Evolutionary conservation across 768 basidiomycete genomes (phyloP).

Genomic region (Lanmaoa pseudosensibilis): DNA sequence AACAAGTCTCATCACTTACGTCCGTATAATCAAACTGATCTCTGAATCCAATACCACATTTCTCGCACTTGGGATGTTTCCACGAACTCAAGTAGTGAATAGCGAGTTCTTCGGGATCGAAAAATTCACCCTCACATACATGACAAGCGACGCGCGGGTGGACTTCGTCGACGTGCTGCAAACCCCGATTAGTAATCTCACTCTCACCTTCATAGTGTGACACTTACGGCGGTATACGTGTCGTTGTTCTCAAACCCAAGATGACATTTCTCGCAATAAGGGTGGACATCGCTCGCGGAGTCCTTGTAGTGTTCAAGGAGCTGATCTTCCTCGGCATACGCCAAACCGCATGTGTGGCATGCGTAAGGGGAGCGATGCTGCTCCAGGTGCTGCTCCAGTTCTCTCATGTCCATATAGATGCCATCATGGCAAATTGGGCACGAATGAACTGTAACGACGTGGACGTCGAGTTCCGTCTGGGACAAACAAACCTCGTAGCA

Average conservation of each 20-base stretch:
- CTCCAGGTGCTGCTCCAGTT: constrained; percentile 31
- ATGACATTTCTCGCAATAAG: constrained; percentile 35
- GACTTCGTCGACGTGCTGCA: constrained; percentile 39
- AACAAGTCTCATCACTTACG: constrained; percentile 17
- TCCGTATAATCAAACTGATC: constrained; percentile 28
- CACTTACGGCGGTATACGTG: constrained; percentile 32
- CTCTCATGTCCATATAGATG: constrained; percentile 24
- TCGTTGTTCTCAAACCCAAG: constrained; percentile 37
- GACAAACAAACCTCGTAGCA: constrained; percentile 26
- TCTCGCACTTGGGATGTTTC: constrained; percentile 30
- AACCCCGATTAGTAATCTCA: constrained; percentile 1
- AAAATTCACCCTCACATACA: constrained; percentile 23
- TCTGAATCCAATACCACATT: constrained; percentile 29
- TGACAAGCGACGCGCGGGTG: constrained; percentile 42
- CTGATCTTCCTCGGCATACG: constrained; percentile 34
- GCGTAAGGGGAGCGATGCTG: constrained; percentile 30
- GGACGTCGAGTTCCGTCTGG: constrained; percentile 31
- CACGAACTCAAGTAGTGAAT: constrained; percentile 28
- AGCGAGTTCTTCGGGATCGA: constrained; percentile 24
- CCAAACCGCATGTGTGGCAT: constrained; percentile 25
- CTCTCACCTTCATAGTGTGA: background rate
- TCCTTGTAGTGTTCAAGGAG: constrained; percentile 41
- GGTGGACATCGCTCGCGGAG: constrained; percentile 37
- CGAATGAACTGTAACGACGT: constrained; percentile 32
- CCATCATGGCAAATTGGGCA: constrained; percentile 36